Conservation (phyloP, 148 eudicot genomes). For the Nepenthes gracilis region DNA sequence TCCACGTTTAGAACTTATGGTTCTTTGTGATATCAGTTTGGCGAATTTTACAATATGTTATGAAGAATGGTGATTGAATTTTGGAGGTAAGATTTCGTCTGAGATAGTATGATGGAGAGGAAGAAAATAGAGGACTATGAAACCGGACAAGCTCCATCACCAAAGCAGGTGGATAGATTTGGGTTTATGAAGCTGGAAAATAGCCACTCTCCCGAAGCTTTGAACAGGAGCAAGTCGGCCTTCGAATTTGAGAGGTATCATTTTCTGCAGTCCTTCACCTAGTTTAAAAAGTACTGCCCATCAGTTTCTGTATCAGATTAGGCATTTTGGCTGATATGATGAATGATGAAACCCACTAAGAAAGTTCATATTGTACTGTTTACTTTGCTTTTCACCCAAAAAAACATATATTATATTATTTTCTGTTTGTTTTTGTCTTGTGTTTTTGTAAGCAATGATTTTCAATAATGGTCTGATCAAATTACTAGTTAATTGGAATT, state of each 20-base stretch:
- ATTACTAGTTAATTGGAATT: too few species aligned
- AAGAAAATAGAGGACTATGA: constrained; percentile 50
- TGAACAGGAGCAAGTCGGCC: constrained; percentile 44
- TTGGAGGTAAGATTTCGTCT: constrained; percentile 10
- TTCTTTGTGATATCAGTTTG: too few species aligned
- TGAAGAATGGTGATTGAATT: constrained; percentile 1
- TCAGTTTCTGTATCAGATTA: neutral
- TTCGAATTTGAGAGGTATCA: constrained; percentile 61
- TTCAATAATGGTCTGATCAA: too few species aligned
- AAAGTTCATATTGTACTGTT: too few species aligned
- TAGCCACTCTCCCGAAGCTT: constrained; percentile 41
- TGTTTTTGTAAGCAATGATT: too few species aligned
- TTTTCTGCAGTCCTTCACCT: neutral
- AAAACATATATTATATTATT: too few species aligned
- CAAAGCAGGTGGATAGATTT: constrained; percentile 63
- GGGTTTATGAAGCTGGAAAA: constrained; percentile 74
- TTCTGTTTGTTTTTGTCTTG: too few species aligned
- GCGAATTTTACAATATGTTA: neutral
- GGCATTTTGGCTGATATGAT: constrained; percentile 2
- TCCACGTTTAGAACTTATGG: too few species aligned
- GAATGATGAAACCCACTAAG: neutral
- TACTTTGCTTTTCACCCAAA: too few species aligned
- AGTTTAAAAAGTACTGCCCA: neutral
- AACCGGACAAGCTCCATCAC: constrained; percentile 27
- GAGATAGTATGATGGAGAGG: constrained; percentile 51